Evolutionary conservation across 306 rosid genomes (phyloP), one percentile per base, ranked within the genome.

Genomic region (Canavalia gladiata): DNA sequence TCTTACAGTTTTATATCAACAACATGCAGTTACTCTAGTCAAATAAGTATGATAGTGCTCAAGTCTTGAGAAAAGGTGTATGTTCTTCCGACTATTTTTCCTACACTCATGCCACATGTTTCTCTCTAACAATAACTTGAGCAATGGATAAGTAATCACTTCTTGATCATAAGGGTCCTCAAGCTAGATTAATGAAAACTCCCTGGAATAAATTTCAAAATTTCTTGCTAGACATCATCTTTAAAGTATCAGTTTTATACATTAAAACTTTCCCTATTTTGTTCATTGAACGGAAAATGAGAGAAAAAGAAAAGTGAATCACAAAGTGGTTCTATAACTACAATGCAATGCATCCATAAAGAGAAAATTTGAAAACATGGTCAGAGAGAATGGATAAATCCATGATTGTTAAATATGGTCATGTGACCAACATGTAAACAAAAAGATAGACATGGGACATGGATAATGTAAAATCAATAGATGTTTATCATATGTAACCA

Each of bases 151-250:
- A n/a, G 84, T 35, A 51, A 80, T 80, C 51, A 73, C 84, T 62
- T 72, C 56, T 8, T 80, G 79, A 62, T 80, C 79, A 50, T 80
- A 79, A 80, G 84, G 79, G 73, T 80, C 84, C 41, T 72, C 79
- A 12, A 72, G 97, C 97, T 8, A 97, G 97, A 84, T 93, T 93
- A 75, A 93, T 91, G 88, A 93, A 93, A 80, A 93, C 97, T 68
- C 97, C 97, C 97, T 93, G 94, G 75, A 68, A 84, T 3, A 82
- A 47, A 52, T 81, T 63, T 55, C 41, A 74, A 55, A 37, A 47
- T 51, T 78, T 72, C 8, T 87, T 73, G 79, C 28, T 31, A 4
- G 9, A 11, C 10, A 28, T 75, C 81, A 47, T 65, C 18, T 42
- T 75, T 51, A 51, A 73, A 54, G 50, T 12, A 74, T 35, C 18